Evolutionary conservation across 805 yeast genomes (phyloP).

Genomic region (Aciculoconidium aculeatum): DNA sequence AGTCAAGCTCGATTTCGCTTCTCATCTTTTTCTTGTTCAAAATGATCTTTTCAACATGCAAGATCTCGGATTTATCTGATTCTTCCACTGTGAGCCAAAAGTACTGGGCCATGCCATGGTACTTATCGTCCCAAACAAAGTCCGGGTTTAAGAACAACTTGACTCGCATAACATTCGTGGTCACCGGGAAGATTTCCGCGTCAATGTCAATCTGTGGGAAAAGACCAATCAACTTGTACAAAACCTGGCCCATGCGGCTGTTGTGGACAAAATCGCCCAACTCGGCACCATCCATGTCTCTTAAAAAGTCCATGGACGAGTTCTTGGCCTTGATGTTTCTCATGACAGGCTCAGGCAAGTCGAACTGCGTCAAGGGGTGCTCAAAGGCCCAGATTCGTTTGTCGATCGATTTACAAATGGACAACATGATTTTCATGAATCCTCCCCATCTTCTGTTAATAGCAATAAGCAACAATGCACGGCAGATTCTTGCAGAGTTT

Average conservation of each 20-base stretch:
- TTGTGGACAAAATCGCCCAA: conserved; percentile 90
- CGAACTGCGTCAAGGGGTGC: conserved; percentile 88
- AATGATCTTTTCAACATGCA: conserved; percentile 80
- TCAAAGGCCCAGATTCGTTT: conserved; percentile 81
- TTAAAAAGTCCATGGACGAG: conserved; percentile 63
- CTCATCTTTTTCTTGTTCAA: conserved; percentile 53
- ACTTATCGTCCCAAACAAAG: conserved; percentile 76
- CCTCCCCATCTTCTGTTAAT: conserved; percentile 88
- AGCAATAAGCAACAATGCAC: conserved; percentile 85
- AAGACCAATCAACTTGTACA: conserved; percentile 55
- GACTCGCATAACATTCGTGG: conserved; percentile 78
- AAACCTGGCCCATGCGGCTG: conserved; percentile 57
- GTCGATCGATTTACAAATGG: conserved; percentile 83
- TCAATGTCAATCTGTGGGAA: conserved; percentile 75
- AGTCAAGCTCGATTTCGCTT: conserved; percentile 67
- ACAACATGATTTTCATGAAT: conserved; percentile 65
- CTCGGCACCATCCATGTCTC: conserved; percentile 70
- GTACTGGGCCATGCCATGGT: conserved; percentile 78
- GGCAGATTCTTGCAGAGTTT: conserved; percentile 85
- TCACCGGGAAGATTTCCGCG: conserved; percentile 84
- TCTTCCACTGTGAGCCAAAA: conserved; percentile 95
- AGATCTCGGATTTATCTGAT: conserved; percentile 61
- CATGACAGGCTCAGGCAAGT: conserved; percentile 60
- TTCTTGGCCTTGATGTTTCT: conserved; percentile 57
- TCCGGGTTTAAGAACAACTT: conserved; percentile 67